Conservation (phyloP, 306 rosid genomes). For the Begonia masoniana region DNA sequence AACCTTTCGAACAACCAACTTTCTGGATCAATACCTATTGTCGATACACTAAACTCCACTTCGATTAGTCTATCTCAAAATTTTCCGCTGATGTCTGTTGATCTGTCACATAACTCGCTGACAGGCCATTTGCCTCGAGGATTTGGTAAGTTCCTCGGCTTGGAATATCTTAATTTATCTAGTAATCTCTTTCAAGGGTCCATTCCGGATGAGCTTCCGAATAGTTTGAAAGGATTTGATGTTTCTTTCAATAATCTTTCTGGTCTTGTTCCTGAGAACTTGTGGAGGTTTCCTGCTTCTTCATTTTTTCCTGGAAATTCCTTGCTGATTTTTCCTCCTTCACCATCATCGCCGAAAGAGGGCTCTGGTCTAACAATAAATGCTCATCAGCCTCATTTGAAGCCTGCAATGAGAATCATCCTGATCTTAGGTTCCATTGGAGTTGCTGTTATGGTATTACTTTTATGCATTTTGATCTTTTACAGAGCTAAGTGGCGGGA, state of each 20-base stretch:
- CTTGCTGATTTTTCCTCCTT: constrained; percentile 36
- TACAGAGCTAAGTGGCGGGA: constrained; percentile 23
- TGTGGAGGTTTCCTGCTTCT: constrained; percentile 52
- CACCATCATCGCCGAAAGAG: constrained; percentile 24
- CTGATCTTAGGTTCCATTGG: constrained; percentile 42
- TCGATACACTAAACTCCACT: constrained; percentile 12
- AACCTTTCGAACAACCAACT: constrained; percentile 53
- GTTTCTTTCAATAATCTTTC: constrained; percentile 65
- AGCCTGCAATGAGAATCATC: constrained; percentile 34
- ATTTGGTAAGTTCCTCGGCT: constrained; percentile 32
- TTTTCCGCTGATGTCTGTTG: constrained; percentile 37
- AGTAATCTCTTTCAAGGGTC: constrained; percentile 43
- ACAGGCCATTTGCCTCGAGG: constrained; percentile 42
- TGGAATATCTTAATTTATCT: constrained; percentile 45
- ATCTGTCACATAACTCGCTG: constrained; percentile 63
- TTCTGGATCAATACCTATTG: constrained; percentile 41
- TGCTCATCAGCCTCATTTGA: constrained; percentile 22
- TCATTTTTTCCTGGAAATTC: constrained; percentile 73
- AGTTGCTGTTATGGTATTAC: constrained; percentile 30
- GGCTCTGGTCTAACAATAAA: constrained; percentile 17
- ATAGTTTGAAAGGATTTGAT: constrained; percentile 35
- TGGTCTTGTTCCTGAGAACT: constrained; percentile 43
- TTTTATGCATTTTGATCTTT: constrained; percentile 24
- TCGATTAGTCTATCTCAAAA: constrained; percentile 21
- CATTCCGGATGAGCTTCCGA: constrained; percentile 55